These are phyloP conservation scores for Benincasa hispida DNA, from an alignment of 306 rosid species.

Conservation along the genomic window DNA sequence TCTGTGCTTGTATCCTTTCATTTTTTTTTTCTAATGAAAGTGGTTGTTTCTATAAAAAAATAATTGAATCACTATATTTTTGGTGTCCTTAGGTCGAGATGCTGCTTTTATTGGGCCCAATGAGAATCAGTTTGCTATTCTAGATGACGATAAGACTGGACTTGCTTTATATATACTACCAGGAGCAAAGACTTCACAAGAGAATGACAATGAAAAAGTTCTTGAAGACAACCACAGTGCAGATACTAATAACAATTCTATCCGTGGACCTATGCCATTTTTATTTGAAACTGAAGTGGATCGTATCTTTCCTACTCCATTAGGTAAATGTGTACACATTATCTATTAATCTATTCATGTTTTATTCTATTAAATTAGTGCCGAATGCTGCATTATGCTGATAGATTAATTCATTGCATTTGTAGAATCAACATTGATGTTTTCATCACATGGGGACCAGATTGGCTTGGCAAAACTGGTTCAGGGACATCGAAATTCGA, in stretches of 20 bases:
- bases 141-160: conserved; percentile 91
- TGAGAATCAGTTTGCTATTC: conserved; percentile 87
- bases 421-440: conserved; percentile 85
- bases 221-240: conserved; percentile 49
- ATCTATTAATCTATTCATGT: conserved; percentile 8
- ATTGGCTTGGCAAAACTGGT: conserved; percentile 80
- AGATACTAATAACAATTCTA: conserved; percentile 29
- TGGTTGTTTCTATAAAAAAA: too few relatives aligned
- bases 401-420: conserved; percentile 14
- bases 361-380: background rate
- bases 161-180: conserved; percentile 60
- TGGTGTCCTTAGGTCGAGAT: conserved; percentile 61
- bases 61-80: conserved; percentile 2
- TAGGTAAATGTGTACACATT: conserved; percentile 44
- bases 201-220: conserved; percentile 39
- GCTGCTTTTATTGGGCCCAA: conserved; percentile 92
- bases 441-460: conserved; percentile 81
- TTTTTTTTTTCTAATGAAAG: too few relatives aligned
- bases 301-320: conserved; percentile 86
- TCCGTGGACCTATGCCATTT: conserved; percentile 63
- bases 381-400: conserved; percentile 17
- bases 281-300: conserved; percentile 86
- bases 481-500: conserved; percentile 69
- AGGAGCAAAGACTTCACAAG: conserved; percentile 71
- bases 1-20: too few relatives aligned